Conservation (phyloP, 73 alveolate species). For the Paramecium pentaurelia region DNA sequence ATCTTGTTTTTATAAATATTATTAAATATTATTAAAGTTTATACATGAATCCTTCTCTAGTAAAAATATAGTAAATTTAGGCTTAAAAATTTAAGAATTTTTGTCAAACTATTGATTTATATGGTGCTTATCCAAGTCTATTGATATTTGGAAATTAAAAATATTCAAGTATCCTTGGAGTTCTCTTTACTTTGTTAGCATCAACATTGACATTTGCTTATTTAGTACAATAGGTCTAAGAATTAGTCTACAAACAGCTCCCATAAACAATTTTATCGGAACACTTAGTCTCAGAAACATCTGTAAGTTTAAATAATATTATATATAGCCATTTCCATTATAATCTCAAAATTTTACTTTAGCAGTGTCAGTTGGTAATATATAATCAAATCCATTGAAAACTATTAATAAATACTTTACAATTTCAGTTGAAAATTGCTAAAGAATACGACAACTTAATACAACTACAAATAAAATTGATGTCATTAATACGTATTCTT, state of each 20-base stretch:
- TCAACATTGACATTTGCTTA: neutral
- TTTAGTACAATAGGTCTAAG: neutral
- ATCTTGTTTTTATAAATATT: neutral
- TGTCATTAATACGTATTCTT: neutral
- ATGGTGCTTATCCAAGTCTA: neutral
- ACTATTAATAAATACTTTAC: neutral
- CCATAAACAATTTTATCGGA: neutral
- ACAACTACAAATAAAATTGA: neutral
- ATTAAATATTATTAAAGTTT: neutral
- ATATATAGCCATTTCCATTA: neutral
- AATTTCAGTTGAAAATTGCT: neutral
- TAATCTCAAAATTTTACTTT: neutral
- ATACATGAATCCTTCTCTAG: neutral
- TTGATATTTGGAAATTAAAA: neutral
- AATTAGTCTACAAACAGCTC: neutral
- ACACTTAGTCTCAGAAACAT: neutral
- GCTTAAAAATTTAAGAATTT: neutral
- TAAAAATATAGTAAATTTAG: neutral
- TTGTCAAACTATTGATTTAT: neutral
- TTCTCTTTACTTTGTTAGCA: neutral
- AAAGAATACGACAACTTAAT: neutral
- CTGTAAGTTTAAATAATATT: neutral
- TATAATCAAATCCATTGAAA: neutral
- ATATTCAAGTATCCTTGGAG: neutral
- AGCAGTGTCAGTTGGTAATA: neutral